Base-by-base conservation (phyloP, 176 grass and related monocot genomes). In the Cymbopogon citratus region DNA sequence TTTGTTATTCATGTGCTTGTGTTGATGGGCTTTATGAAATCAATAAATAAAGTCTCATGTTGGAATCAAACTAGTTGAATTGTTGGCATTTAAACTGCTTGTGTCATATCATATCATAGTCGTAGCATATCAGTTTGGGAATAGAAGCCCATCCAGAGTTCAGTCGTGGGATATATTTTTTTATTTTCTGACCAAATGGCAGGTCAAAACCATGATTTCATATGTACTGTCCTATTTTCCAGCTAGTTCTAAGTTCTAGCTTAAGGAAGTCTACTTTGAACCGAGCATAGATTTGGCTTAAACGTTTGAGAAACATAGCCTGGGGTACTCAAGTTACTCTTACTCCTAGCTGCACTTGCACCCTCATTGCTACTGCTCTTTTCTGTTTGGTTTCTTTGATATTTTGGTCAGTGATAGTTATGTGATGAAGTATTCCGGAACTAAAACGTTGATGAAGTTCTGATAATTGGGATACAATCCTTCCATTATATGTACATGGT, bases 401-500 rank as follows among this genome's bases (percentile, higher is more conserved):
- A 18, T 49, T 61, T 69, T 69, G 6, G 0, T 63, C 18, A 7
- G 0, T 63, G 33, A 74, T 44, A 81, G 70, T 70, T 52, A 71
- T 81, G 2, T 13, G 67, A 44, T 28, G 31, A 44, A 27, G 29
- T 24, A 43, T 21, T 76, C 51, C 18, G 18, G 41, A 34, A 43
- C 33, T 65, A 40, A 48, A 66, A 70, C 41, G 15, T 14, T 16
- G 60, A 21, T 40, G 54, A 76, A 56, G 44, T 31, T 40, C 34
- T 21, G 51, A 23, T 52, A 43, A 65, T 52, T 31, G 27, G 38
- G 44, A 64, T 65, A 33, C 3, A 76, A 33, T 63, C 31, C 31
- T 57, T 88, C 49, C 51, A 75, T 80, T 63, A 71, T 81, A 43
- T 62, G 52, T 71, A 44, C 71, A 43, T 60, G 28, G 68, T 80